Evolutionary conservation across 179 eudicot species (phyloP).

Genomic region (Silene coronaria): DNA sequence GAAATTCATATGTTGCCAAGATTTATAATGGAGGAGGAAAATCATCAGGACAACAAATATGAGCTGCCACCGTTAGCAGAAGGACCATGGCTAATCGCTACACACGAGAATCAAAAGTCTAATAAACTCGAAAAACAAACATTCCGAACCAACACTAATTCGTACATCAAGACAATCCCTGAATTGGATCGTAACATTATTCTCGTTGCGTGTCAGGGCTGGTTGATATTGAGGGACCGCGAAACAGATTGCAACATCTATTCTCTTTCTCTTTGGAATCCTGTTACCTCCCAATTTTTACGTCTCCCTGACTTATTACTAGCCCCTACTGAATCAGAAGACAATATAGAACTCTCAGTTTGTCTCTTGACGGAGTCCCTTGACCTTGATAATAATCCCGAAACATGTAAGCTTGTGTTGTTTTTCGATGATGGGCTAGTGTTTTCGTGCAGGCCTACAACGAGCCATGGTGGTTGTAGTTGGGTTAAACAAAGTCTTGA

Average conservation of each 20-base stretch:
- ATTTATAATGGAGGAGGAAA: neutral
- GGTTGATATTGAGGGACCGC: neutral
- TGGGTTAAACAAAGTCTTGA: neutral
- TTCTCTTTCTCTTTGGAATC: neutral
- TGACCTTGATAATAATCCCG: neutral
- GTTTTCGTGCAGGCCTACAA: neutral
- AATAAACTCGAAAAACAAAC: constrained; percentile 1
- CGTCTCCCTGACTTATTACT: neutral
- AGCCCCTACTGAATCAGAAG: too few relatives aligned
- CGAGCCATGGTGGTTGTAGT: neutral
- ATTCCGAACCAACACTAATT: neutral
- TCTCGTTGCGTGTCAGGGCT: neutral
- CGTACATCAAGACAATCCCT: neutral
- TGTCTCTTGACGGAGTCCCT: neutral
- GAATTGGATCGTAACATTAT: neutral
- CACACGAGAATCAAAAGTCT: neutral
- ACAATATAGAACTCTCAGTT: neutral
- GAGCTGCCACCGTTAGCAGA: neutral
- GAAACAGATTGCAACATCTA: neutral
- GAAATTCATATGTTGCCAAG: too few relatives aligned
- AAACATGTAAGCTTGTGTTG: neutral
- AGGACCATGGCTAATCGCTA: neutral
- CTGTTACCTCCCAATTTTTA: neutral
- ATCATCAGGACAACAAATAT: neutral
- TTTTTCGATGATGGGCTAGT: neutral